phyloP scores from a whole-genome alignment of 1,284 basidiomycete genomes.

The Salmacisia buchloeana region DNA sequence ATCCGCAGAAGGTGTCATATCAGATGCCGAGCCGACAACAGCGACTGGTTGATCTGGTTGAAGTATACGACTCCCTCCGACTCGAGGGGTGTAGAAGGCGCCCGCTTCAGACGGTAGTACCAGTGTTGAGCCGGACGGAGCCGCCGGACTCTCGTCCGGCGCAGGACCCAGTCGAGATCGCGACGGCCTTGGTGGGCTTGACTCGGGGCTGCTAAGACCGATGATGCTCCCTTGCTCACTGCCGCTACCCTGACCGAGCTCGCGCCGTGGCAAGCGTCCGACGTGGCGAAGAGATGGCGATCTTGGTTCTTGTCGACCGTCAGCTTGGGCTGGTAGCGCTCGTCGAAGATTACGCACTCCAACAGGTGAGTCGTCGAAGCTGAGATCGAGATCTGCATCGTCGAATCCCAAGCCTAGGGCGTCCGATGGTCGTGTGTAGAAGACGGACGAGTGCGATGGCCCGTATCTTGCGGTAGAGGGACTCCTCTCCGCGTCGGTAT shows the following conservation, averaged over 20 bases:
- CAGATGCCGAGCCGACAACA: not conserved
- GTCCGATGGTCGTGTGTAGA: not conserved
- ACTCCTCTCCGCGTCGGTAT: not conserved
- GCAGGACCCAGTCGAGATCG: too few species aligned
- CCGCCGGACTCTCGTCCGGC: too few species aligned
- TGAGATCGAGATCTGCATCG: slow-evolving; percentile 35
- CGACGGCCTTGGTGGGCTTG: not conserved
- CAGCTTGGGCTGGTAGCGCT: not conserved
- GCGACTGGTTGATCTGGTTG: not conserved
- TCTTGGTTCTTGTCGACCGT: not conserved
- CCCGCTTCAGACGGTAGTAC: too few species aligned
- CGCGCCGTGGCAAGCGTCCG: not conserved
- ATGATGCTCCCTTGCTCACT: not conserved
- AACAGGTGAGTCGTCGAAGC: not conserved
- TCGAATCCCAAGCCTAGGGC: slow-evolving; percentile 27
- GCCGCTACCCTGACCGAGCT: not conserved
- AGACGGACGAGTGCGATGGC: not conserved
- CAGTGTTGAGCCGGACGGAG: too few species aligned
- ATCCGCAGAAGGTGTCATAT: not conserved
- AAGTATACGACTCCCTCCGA: not conserved
- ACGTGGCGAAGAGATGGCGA: not conserved
- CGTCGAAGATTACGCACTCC: not conserved
- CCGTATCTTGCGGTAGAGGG: not conserved
- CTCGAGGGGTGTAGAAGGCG: not conserved
- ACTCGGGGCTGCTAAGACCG: not conserved